phyloP scores from a whole-genome alignment of 2,329 filamentous ascomycete species.

The Periconia digitata region DNA sequence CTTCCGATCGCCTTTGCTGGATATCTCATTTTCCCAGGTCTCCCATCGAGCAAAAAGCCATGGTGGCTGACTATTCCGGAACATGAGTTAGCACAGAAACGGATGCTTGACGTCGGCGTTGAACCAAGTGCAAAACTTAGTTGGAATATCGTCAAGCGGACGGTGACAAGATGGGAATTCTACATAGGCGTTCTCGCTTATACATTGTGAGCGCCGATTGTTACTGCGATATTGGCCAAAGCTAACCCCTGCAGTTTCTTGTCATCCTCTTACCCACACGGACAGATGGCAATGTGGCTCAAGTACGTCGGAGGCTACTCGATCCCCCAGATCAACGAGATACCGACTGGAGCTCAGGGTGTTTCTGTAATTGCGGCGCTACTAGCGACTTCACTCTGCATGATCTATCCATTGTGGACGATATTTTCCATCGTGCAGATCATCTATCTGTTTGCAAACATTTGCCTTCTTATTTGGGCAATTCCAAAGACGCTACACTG shows the following conservation, averaged over 20 bases:
- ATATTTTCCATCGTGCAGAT: slow-evolving; percentile 49
- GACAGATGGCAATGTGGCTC: slow-evolving; percentile 58
- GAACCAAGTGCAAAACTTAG: slow-evolving; percentile 45
- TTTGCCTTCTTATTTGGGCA: slow-evolving; percentile 53
- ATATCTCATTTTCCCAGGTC: slow-evolving; percentile 57
- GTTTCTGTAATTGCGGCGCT: slow-evolving; percentile 53
- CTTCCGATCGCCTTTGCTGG: slow-evolving; percentile 58
- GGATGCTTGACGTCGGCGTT: slow-evolving; percentile 34
- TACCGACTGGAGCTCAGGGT: slow-evolving; percentile 53
- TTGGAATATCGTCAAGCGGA: slow-evolving; percentile 50
- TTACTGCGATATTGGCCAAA: background rate
- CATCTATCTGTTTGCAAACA: slow-evolving; percentile 47
- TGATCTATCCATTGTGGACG: slow-evolving; percentile 54
- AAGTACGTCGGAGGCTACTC: slow-evolving; percentile 50
- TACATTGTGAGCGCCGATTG: slow-evolving; percentile 43
- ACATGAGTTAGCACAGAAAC: slow-evolving; percentile 31
- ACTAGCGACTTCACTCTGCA: slow-evolving; percentile 53
- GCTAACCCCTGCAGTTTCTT: slow-evolving; percentile 21
- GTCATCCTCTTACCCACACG: slow-evolving; percentile 46
- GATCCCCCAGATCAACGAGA: slow-evolving; percentile 52
- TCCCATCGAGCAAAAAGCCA: slow-evolving; percentile 53
- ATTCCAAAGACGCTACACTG: slow-evolving; percentile 50
- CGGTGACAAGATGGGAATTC: slow-evolving; percentile 54
- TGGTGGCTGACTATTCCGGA: slow-evolving; percentile 49
- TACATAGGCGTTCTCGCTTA: slow-evolving; percentile 54